A percentile compares a stretch with the other conserved stretches of the same genome.
Evolutionary conservation across 2,329 filamentous ascomycete genomes (phyloP).

Genomic region (Elsinoe australis): DNA sequence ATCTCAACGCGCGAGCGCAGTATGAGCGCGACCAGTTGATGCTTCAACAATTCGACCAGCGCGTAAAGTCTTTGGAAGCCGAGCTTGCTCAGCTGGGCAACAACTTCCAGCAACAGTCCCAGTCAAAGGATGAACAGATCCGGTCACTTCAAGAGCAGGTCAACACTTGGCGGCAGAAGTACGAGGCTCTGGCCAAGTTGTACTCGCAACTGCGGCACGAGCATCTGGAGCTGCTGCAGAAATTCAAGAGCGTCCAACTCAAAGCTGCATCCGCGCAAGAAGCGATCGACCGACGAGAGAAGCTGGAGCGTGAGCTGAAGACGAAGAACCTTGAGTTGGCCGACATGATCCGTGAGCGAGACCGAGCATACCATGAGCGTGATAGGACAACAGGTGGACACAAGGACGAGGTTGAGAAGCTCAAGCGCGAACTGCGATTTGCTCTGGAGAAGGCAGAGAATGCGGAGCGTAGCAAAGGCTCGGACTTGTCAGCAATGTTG

Average conservation of each 20-base stretch:
- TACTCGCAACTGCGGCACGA: conserved; percentile 95
- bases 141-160: conserved; percentile 89
- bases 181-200: conserved; percentile 90
- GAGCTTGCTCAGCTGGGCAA: conserved; percentile 75
- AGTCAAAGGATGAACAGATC: conserved; percentile 92
- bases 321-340: conserved; percentile 98
- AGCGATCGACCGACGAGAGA: conserved; percentile 88
- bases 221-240: conserved; percentile 88
- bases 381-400: conserved; percentile 79
- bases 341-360: conserved; percentile 95
- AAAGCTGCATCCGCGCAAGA: conserved; percentile 97
- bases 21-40: conserved; percentile 97
- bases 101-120: conserved; percentile 76
- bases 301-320: conserved; percentile 94
- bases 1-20: conserved; percentile 85
- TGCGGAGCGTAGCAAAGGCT: conserved; percentile 84
- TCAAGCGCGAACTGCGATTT: conserved; percentile 87
- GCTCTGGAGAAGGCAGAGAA: conserved; percentile 88
- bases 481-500: conserved; percentile 88
- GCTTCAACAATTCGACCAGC: conserved; percentile 89
- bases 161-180: conserved; percentile 95
- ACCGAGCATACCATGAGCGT: conserved; percentile 86
- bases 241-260: conserved; percentile 90
- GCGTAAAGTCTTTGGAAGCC: conserved; percentile 84
- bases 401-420: conserved; percentile 88